A percentile compares a stretch with the other conserved stretches of the same genome.
These are phyloP conservation scores for Pouteria glomerata DNA, from an alignment of 148 eudicot species.

Conservation along the genomic window DNA sequence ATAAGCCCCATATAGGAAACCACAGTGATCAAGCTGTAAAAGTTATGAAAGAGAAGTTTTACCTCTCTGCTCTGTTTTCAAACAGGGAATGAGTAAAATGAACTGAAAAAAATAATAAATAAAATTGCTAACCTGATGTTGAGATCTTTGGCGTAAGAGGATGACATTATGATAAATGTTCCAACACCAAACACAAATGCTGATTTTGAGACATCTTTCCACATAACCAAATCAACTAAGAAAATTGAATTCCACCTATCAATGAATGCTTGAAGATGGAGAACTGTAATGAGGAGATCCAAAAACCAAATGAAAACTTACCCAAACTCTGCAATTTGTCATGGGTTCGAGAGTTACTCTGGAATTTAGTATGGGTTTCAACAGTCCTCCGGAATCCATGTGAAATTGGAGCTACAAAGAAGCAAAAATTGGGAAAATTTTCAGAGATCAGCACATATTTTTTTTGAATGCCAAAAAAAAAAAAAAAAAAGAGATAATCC, in stretches of 20 bases:
- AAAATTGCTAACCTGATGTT: constrained; percentile 45
- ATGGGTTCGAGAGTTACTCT: constrained; percentile 32
- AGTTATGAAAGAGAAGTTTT: neutral
- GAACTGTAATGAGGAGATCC: too few relatives aligned
- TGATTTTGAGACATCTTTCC: constrained; percentile 67
- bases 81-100: neutral
- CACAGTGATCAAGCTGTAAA: constrained; percentile 60
- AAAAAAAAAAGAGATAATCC: too few relatives aligned
- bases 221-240: constrained; percentile 66
- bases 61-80: neutral
- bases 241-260: neutral
- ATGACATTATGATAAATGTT: constrained; percentile 54
- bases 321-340: constrained; percentile 56
- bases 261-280: too few relatives aligned
- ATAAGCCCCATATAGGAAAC: constrained; percentile 58
- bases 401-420: constrained; percentile 14
- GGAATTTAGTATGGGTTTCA: constrained; percentile 31
- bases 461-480: too few relatives aligned
- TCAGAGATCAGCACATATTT: too few relatives aligned
- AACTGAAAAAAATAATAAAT: neutral
- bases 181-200: constrained; percentile 68
- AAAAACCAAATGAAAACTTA: constrained; percentile 11
- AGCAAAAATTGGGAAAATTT: neutral
- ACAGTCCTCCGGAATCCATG: constrained; percentile 28
- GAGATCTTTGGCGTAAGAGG: constrained; percentile 56